Evolutionary conservation across 192 early-diverging fungal genomes (phyloP).

Genomic region (Backusella parvicylindrica): DNA sequence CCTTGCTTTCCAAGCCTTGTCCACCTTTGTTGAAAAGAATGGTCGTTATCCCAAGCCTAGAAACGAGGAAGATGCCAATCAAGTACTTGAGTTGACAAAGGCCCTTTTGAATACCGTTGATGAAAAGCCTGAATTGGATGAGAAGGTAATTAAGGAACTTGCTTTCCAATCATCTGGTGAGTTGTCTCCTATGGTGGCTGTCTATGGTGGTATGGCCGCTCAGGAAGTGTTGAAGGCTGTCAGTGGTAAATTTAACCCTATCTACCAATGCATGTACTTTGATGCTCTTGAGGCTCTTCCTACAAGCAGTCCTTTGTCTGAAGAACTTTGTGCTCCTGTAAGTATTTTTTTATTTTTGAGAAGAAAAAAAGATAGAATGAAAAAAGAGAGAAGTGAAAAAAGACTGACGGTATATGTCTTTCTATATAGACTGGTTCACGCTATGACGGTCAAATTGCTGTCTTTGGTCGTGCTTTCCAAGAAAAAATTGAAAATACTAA

Average conservation of each 20-base stretch:
- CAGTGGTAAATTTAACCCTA: slow-evolving; percentile 94
- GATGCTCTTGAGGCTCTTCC: slow-evolving; percentile 97
- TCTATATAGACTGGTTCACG: slow-evolving; percentile 65
- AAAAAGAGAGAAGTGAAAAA: too few relatives aligned
- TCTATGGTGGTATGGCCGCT: slow-evolving; percentile 95
- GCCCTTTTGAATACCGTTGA: slow-evolving; percentile 66
- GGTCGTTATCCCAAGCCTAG: slow-evolving; percentile 80
- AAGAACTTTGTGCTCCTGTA: slow-evolving; percentile 72
- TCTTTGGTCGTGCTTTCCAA: slow-evolving; percentile 93
- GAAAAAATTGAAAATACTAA: slow-evolving; percentile 79
- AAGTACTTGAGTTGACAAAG: slow-evolving; percentile 69
- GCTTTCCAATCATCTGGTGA: slow-evolving; percentile 88
- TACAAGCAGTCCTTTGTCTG: slow-evolving; percentile 54
- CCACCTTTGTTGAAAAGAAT: slow-evolving; percentile 65
- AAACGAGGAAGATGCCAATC: slow-evolving; percentile 82
- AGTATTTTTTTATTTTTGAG: not conserved
- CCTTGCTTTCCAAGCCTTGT: slow-evolving; percentile 93
- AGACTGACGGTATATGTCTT: not conserved
- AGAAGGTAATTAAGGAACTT: slow-evolving; percentile 84
- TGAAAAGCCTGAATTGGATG: slow-evolving; percentile 78
- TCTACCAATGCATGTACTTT: slow-evolving; percentile 92
- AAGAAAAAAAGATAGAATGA: not conserved
- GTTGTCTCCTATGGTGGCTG: slow-evolving; percentile 90
- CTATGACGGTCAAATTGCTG: slow-evolving; percentile 94
- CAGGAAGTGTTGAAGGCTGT: slow-evolving; percentile 97